Conservation (phyloP, 106 monocot genomes). For the Cymbidium sinense region DNA sequence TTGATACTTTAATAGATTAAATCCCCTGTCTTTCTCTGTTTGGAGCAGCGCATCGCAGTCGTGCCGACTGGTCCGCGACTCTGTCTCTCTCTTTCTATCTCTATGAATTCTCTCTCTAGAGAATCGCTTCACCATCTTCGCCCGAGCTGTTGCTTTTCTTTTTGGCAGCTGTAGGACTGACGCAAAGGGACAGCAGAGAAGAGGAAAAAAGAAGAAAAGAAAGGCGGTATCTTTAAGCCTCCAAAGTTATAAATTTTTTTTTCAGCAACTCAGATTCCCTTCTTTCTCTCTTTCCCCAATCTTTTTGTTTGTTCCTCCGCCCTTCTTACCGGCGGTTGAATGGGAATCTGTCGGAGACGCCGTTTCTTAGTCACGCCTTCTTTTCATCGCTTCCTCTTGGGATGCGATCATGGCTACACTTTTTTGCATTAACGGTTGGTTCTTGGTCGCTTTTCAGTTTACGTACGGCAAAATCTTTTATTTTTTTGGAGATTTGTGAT, state of each 20-base stretch:
- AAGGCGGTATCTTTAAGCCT: neutral
- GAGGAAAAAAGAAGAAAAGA: conserved; percentile 3
- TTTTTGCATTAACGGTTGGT: neutral
- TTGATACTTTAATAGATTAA: neutral
- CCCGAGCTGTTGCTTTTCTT: neutral
- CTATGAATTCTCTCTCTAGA: conserved; percentile 1
- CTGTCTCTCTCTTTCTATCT: neutral
- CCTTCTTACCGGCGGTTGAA: neutral
- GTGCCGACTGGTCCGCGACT: conserved; percentile 6
- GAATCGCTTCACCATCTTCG: neutral
- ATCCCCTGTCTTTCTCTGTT: conserved; percentile 1
- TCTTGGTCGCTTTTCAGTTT: neutral
- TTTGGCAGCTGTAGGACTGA: conserved; percentile 4
- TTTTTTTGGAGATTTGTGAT: neutral
- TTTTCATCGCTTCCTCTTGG: neutral
- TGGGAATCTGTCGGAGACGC: neutral
- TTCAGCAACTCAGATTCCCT: conserved; percentile 1
- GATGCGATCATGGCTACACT: neutral
- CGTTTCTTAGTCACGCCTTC: neutral
- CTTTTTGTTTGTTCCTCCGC: conserved; percentile 1
- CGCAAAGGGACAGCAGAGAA: neutral
- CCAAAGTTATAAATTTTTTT: neutral
- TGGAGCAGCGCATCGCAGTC: conserved; percentile 14
- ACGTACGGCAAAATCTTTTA: neutral
- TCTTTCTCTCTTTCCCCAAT: neutral